phyloP scores from a whole-genome alignment of 2,329 filamentous ascomycete genomes.

The Verticillium isaacii region DNA sequence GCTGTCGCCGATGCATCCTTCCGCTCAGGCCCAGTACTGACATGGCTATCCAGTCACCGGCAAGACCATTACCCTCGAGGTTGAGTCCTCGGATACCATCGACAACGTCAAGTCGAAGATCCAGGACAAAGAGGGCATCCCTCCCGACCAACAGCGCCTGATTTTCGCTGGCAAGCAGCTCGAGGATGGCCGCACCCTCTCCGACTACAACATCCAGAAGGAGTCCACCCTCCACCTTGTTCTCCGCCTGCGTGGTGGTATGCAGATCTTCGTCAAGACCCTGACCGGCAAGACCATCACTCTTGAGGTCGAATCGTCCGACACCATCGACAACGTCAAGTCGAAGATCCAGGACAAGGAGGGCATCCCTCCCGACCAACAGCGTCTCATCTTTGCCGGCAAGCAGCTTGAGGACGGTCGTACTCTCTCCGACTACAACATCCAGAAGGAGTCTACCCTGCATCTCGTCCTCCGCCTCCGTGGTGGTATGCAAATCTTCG shows the following conservation, averaged over 20 bases:
- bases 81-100: slow-evolving; percentile 85
- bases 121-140: slow-evolving; percentile 88
- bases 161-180: slow-evolving; percentile 94
- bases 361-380: too few species aligned
- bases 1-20: neutral
- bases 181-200: slow-evolving; percentile 85
- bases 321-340: too few species aligned
- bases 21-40: slow-evolving; percentile 29
- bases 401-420: too few species aligned
- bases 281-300: slow-evolving; percentile 92
- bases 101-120: slow-evolving; percentile 96
- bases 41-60: slow-evolving; percentile 58
- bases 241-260: slow-evolving; percentile 75
- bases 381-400: too few species aligned
- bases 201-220: slow-evolving; percentile 97
- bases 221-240: slow-evolving; percentile 79
- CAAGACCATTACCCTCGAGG: slow-evolving; percentile 83
- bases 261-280: slow-evolving; percentile 78
- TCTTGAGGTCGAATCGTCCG: slow-evolving; percentile 64
- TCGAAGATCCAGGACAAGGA: too few species aligned
- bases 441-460: slow-evolving; percentile 72
- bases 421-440: slow-evolving; percentile 76
- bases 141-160: slow-evolving; percentile 88
- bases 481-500: slow-evolving; percentile 78
- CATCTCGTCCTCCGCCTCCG: slow-evolving; percentile 83